Evolutionary conservation across 2,329 filamentous ascomycete genomes (phyloP), one percentile per base, ranked within the genome.

Genomic region (Diplocarpon mali): DNA sequence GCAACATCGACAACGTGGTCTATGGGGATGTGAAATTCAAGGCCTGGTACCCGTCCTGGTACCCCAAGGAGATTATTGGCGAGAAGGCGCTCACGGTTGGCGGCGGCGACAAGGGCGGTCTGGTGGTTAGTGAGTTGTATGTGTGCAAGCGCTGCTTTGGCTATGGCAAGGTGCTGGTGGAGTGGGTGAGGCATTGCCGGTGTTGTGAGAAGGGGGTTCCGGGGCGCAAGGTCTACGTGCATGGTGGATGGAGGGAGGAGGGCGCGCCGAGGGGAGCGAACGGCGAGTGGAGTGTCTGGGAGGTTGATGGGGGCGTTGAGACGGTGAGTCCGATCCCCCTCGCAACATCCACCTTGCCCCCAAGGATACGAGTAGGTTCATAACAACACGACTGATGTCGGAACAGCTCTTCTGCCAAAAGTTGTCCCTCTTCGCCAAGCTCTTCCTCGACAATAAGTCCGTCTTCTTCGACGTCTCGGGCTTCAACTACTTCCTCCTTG

Each of bases 381-480:
- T 7, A 24, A 24, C 7, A 24, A 24, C 20, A 24, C 3, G 20
- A 24, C 20, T 24, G 20, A 24, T 24, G 20, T 24, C 30, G 5
- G 30, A 27, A 41, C 49, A 81, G 73, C 75, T 95, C 27, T 96
- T 94, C 63, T 89, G 87, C 55, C 92, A 96, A 65, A 95, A 95
- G 57, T 75, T 98, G 11, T 95, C 86, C 9, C 80, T 98, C 37
- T 95, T 96, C 63, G 89, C 88, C 24, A 98, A 96, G 65, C 78
- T 98, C 36, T 98, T 96, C 64, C 83, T 98, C 53, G 89, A 96
- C 64, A 95, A 93, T 61, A 98, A 98, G 62, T 95, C 87, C 7
- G 89, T 98, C 55, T 96, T 95, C 67, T 98, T 95, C 69, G 92
- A 98, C 60, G 89, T 95, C 37, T 79, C 80, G 4, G 86, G 85